These are phyloP conservation scores for Epichloe sp. DNA, from an alignment of 2,329 filamentous ascomycete genomes.

Conservation along the genomic window DNA sequence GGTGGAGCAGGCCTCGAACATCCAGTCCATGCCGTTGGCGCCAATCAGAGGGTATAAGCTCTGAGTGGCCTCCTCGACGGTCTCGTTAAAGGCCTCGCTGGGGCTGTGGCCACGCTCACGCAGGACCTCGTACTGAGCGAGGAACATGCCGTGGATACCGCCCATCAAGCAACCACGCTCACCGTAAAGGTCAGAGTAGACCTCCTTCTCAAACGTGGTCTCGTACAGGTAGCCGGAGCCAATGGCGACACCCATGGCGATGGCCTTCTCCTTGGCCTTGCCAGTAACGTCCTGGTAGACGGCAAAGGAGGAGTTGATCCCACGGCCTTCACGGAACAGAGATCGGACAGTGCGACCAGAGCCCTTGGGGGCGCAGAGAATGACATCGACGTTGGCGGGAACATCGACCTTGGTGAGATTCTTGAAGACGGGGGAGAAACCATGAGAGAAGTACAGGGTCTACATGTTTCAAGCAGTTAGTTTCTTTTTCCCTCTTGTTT, in stretches of 20 bases:
- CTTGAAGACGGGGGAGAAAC: conserved; percentile 99
- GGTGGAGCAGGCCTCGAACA: conserved; percentile 99
- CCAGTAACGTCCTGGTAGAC: conserved; percentile 98
- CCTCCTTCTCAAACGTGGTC: conserved; percentile 99
- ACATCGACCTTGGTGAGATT: conserved; percentile 98
- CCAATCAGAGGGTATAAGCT: conserved; percentile 95
- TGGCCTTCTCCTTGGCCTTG: conserved; percentile 94
- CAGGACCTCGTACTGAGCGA: conserved; percentile 99
- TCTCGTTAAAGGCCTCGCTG: conserved; percentile 99
- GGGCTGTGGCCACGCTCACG: conserved; percentile 96
- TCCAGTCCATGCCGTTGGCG: conserved; percentile 99
- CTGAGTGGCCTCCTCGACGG: conserved; percentile 98
- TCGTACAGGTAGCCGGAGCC: conserved; percentile 98
- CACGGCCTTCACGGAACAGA: conserved; percentile 97
- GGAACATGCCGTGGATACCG: conserved; percentile 99
- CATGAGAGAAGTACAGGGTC: conserved; percentile 99
- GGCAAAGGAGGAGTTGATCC: conserved; percentile 98
- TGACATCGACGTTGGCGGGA: conserved; percentile 91
- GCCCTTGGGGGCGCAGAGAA: conserved; percentile 98
- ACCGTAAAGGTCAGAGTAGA: conserved; percentile 98
- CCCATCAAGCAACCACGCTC: conserved; percentile 99
- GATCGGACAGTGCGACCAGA: conserved; percentile 97
- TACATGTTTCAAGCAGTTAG: conserved; percentile 20
- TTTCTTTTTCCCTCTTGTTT: neutral
- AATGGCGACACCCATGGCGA: conserved; percentile 92